Conservation (phyloP, 2,329 filamentous ascomycete genomes). For the Xylaria sp. region DNA sequence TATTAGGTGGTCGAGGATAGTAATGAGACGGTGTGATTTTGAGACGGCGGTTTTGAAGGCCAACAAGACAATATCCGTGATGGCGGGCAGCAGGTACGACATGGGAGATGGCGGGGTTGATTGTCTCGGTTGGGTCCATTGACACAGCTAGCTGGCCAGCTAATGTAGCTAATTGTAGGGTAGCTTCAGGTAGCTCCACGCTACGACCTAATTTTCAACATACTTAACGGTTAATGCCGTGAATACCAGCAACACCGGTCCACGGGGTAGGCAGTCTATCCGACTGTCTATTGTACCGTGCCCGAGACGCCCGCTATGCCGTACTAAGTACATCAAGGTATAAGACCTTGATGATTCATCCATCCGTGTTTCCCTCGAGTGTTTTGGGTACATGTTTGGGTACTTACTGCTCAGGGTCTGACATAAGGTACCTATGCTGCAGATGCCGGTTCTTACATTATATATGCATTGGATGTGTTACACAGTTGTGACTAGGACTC, state of each 20-base stretch:
- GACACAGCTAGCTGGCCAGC: slow-evolving; percentile 16
- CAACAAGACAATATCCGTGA: slow-evolving; percentile 13
- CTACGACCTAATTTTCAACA: slow-evolving; percentile 10
- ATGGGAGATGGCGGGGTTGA: slow-evolving; percentile 32
- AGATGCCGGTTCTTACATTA: not conserved
- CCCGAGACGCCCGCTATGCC: not conserved
- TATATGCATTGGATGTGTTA: slow-evolving; percentile 13
- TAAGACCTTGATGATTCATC: not conserved
- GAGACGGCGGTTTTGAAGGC: not conserved
- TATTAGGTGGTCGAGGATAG: slow-evolving; percentile 4
- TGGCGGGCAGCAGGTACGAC: slow-evolving; percentile 12
- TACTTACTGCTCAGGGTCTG: not conserved
- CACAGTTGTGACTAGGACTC: not conserved
- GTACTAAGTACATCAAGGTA: not conserved
- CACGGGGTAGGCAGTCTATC: not conserved
- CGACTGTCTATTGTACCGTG: not conserved
- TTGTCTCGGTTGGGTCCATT: slow-evolving; percentile 25
- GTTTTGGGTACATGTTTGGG: not conserved
- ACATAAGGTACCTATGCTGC: not conserved
- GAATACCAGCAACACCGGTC: not conserved
- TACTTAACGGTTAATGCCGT: not conserved
- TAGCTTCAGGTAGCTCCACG: slow-evolving; percentile 27
- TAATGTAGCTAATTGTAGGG: slow-evolving; percentile 25
- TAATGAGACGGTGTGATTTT: not conserved
- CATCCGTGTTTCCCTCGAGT: not conserved